Base-by-base conservation (phyloP, 768 basidiomycete species). In the Mycena indigotica region DNA sequence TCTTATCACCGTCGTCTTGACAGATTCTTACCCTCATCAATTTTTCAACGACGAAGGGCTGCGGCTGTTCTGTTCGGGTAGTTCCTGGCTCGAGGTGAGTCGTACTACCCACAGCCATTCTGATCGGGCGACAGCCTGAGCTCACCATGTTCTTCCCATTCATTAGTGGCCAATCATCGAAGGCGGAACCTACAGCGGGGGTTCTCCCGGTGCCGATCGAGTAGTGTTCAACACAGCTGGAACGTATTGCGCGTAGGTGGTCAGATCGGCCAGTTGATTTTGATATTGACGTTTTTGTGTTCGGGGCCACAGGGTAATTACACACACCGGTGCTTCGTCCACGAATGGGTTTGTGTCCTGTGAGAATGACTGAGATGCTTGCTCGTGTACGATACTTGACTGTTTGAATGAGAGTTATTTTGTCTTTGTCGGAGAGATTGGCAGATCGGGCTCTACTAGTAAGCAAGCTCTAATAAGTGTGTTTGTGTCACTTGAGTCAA, bases 181-280 rank as follows among this genome's bases (percentile, higher is more conserved):
- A 23, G 48, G 65, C 26, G 26, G 23, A 23, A 52, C 65, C 16
- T 66, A 67, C 60, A 51, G 35, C 26, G 66, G 66, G 15, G 66
- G 65, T 28, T 64, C 62, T 6, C 66, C 66, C 28, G 66, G 66
- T n/a, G 66, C 66, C 25, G 66, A 67, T 48, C 66, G 66, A 28
- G 60, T 67, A 28, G 46, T 67, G 13, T 67, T 67, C 61, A 64
- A 64, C 50, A 57, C 57, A 5, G 61, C 52, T 8, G 66, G 66
- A 13, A 67, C 63, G 15, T 67, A 67, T 55, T 67, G 66, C 66
- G 66, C 66, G 66, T 67, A 29, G 24, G 66, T 61, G 39, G 3
- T 57, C 21, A 23, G 15, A 25, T 16, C 16, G 19, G 5, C 23
- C 29, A n/a, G 15, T 45, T 40, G 6, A 23, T 19, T 28, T 12